Percentiles rank a stretch among this genome's conserved stretches.
Evolutionary conservation across 1,284 basidiomycete species (phyloP).

Genomic region (Apiotrichum mycotoxinovorans): DNA sequence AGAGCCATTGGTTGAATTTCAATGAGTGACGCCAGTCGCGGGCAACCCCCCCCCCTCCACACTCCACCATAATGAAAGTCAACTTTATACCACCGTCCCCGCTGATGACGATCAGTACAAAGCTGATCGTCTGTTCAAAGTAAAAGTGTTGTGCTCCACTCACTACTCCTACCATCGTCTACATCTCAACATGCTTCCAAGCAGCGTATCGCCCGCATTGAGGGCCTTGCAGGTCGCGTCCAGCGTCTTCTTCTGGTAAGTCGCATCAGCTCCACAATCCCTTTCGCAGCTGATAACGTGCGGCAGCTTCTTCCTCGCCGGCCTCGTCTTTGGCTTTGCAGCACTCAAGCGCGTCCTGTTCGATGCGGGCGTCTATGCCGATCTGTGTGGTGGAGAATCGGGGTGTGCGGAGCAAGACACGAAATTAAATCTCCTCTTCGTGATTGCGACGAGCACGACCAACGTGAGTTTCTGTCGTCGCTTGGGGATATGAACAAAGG

Average conservation of each 20-base stretch:
- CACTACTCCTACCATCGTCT: no score
- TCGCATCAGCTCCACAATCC: neutral
- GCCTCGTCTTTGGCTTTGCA: conserved; percentile 35
- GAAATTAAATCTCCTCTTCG: conserved; percentile 45
- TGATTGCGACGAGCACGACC: conserved; percentile 42
- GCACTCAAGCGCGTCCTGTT: conserved; percentile 37
- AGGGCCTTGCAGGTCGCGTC: conserved; percentile 23
- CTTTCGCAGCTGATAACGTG: neutral
- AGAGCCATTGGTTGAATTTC: no score
- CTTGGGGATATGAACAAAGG: conserved; percentile 22
- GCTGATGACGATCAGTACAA: no score
- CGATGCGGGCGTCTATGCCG: conserved; percentile 26
- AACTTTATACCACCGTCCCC: no score
- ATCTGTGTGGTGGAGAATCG: conserved; percentile 20
- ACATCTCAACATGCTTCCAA: conserved; percentile 9
- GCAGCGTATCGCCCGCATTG: conserved; percentile 8
- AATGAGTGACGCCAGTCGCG: no score
- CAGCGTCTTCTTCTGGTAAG: conserved; percentile 30
- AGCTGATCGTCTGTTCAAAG: no score
- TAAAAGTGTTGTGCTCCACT: no score
- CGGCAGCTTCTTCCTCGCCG: conserved; percentile 29
- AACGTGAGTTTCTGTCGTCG: conserved; percentile 33
- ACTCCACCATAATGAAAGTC: no score
- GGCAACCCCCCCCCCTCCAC: no score
- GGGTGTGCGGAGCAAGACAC: conserved; percentile 32